phyloP scores from a whole-genome alignment of 768 basidiomycete species.

The Pulveroboletus sp. region DNA sequence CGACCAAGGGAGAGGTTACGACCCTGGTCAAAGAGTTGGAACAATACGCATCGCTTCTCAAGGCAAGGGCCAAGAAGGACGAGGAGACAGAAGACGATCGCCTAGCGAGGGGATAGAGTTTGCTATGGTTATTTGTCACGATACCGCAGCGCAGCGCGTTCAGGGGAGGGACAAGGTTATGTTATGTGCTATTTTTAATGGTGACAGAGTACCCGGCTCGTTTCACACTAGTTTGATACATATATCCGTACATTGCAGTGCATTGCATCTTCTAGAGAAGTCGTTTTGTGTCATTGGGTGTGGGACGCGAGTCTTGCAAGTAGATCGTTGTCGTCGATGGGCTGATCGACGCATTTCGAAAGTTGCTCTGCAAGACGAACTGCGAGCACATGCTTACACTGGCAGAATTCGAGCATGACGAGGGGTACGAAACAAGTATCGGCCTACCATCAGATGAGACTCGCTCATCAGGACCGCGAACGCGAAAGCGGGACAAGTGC shows the following conservation, averaged over 20 bases:
- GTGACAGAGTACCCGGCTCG: conserved; percentile 13
- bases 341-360: conserved; percentile 47
- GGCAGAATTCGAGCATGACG: conserved; percentile 3
- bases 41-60: conserved; percentile 57
- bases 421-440: not conserved
- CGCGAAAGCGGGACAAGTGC: conserved; percentile 72
- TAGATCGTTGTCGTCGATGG: conserved; percentile 47
- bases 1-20: conserved; percentile 35
- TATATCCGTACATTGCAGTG: conserved; percentile 5
- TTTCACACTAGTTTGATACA: conserved; percentile 14
- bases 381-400: conserved; percentile 84
- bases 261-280: not conserved
- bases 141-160: conserved; percentile 9
- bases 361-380: conserved; percentile 55
- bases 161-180: conserved; percentile 10
- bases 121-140: not conserved
- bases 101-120: conserved; percentile 6
- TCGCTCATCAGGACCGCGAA: conserved; percentile 57
- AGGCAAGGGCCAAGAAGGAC: conserved; percentile 48
- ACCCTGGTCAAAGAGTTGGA: conserved; percentile 50
- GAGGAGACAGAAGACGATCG: conserved; percentile 18
- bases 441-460: conserved; percentile 59
- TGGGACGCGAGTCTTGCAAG: conserved; percentile 27
- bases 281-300: conserved; percentile 5
- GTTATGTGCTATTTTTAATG: conserved; percentile 29